Conservation (phyloP, 2,329 filamentous ascomycete species). For the Akanthomyces lecanii region DNA sequence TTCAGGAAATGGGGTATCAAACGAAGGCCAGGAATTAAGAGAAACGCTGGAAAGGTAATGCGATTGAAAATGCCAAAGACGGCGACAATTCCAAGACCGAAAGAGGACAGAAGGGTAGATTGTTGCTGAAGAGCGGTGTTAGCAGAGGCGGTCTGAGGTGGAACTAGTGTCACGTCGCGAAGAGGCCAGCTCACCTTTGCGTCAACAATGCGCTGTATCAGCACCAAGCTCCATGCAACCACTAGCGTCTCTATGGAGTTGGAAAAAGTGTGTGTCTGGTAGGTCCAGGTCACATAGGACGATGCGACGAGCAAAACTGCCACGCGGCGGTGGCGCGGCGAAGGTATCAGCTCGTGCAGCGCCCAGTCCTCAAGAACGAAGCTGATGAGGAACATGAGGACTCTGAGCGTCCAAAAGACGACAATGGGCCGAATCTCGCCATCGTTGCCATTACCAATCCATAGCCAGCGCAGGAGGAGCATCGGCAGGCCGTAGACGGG, state of each 20-base stretch:
- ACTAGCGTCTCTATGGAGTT: conserved; percentile 94
- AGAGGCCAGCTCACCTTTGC: conserved; percentile 58
- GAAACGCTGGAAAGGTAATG: conserved; percentile 93
- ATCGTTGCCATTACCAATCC: conserved; percentile 75
- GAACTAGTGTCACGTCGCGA: not conserved
- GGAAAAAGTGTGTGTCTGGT: conserved; percentile 96
- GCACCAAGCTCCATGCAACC: conserved; percentile 87
- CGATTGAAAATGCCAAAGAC: conserved; percentile 92
- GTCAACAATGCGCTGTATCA: conserved; percentile 81
- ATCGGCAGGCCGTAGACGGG: conserved; percentile 91
- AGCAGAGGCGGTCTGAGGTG: conserved; percentile 21
- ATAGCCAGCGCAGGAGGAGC: conserved; percentile 87
- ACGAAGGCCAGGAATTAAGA: conserved; percentile 77
- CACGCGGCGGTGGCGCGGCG: conserved; percentile 64
- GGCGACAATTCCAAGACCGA: conserved; percentile 72
- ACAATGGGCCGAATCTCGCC: conserved; percentile 75
- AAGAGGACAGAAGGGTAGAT: conserved; percentile 70
- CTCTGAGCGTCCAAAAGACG: conserved; percentile 84
- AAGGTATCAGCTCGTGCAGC: conserved; percentile 81
- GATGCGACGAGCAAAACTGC: conserved; percentile 85
- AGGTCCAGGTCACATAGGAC: conserved; percentile 98
- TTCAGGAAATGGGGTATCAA: conserved; percentile 80
- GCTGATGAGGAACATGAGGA: conserved; percentile 90
- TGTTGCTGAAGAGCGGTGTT: conserved; percentile 51
- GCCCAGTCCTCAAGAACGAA: conserved; percentile 99